A percentile compares a stretch with the other conserved stretches of the same genome.
These are phyloP conservation scores for Cardiospermum halicacabum DNA, from an alignment of 345 rosid genomes.

Conservation along the genomic window DNA sequence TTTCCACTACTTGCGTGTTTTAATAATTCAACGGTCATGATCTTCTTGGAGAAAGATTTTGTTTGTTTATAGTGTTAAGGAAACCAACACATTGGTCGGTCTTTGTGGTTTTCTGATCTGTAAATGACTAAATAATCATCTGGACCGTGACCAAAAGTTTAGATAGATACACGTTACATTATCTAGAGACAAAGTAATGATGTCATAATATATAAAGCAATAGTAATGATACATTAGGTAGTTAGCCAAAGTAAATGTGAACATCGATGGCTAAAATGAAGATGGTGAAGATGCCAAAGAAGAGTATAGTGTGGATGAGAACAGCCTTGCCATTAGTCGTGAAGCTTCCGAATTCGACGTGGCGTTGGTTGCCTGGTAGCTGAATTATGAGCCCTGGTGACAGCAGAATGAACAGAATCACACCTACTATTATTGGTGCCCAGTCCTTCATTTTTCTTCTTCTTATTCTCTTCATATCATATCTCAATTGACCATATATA, in stretches of 20 bases:
- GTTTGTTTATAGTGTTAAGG: not conserved
- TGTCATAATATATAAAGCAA: too few species aligned
- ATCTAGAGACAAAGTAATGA: too few species aligned
- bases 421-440: conserved; percentile 48
- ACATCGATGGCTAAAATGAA: conserved; percentile 36
- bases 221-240: too few species aligned
- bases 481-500: too few species aligned
- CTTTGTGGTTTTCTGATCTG: too few species aligned
- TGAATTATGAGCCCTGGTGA: conserved; percentile 54
- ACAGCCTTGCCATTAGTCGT: conserved; percentile 45
- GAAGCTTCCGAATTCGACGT: conserved; percentile 41
- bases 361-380: conserved; percentile 33
- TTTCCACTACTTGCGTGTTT: too few species aligned
- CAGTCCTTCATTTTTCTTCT: conserved; percentile 47
- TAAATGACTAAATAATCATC: too few species aligned
- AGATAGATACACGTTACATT: too few species aligned
- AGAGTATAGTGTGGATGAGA: conserved; percentile 42
- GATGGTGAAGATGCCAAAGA: conserved; percentile 34
- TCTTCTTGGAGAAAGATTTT: not conserved
- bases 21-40: conserved; percentile 10
- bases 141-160: too few species aligned
- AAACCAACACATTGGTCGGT: too few species aligned
- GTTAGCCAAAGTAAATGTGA: conserved; percentile 34
- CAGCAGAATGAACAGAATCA: conserved; percentile 41
- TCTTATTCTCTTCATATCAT: too few species aligned